Base-by-base conservation (phyloP, 495 filamentous ascomycete species). In the Hypoxylon trugodes region DNA sequence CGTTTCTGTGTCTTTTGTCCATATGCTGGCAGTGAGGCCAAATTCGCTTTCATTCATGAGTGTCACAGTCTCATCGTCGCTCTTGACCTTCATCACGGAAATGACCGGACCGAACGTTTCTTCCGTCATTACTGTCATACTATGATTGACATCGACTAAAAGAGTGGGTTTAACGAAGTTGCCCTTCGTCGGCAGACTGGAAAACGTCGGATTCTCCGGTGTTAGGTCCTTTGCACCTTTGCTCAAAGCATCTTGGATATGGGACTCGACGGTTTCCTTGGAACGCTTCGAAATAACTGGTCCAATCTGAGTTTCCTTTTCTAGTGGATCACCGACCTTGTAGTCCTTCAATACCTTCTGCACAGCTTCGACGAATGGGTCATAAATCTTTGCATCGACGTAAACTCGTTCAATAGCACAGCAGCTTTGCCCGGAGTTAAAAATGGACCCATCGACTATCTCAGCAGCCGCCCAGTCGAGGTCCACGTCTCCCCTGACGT, bases 31-130 rank as follows among this genome's bases (percentile, higher is more conserved):
- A 1, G 96, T 97, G 50, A 98, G 81, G 1, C 95, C 95, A 70
- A 95, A 96, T 52, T 96, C 87, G 73, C 90, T 94, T 65, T 97
- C 93, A 64, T 98, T 98, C 92, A 98, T 97, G 43, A 96, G 73
- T 30, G 78, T 64, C 36, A 98, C 76, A 1, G 95, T 96, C 71
- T 97, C 91, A 10, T 84, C 84, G 58, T 98, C 95, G 54, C 80
- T 77, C 46, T 88, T 84, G 22, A 98, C 95, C 71, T 91, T 94
- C 91, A 95, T 95, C 4, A 98, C 86, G 4, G 95, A 90, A 67
- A 98, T 94, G 24, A 96, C 85, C 0, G 95, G 95, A 5, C 95
- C 95, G 64, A 98, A 98, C 0, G 95, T 98, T 77, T 98, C 95
- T 36, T 98, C 92, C 12, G 77, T 92, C 96, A 98, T 97, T 36